phyloP scores from a whole-genome alignment of 768 basidiomycete species.

The Mycena latifolia region DNA sequence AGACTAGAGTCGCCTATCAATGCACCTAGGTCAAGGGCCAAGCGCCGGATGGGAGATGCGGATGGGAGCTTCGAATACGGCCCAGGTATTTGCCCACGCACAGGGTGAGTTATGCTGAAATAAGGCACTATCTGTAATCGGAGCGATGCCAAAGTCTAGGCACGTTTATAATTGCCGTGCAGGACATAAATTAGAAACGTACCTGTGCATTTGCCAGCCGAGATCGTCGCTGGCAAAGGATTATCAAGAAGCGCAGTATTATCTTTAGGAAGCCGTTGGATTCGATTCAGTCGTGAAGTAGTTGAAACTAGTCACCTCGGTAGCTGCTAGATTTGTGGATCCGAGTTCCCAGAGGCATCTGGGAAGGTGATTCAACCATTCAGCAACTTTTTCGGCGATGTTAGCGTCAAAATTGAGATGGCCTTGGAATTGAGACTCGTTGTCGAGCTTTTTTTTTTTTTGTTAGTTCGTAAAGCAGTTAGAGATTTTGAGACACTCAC shows the following conservation, averaged over 20 bases:
- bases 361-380: conserved; percentile 85
- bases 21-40: conserved; percentile 75
- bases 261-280: conserved; percentile 46
- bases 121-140: conserved; percentile 79
- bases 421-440: conserved; percentile 65
- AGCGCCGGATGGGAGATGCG: conserved; percentile 56
- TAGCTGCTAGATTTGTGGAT: conserved; percentile 61
- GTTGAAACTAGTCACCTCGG: conserved; percentile 63
- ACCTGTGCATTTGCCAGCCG: conserved; percentile 59
- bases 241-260: conserved; percentile 74
- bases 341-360: conserved; percentile 90
- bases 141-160: conserved; percentile 63
- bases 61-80: conserved; percentile 80
- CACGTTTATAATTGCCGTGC: conserved; percentile 15
- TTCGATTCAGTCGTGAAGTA: neutral
- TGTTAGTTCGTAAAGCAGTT: neutral
- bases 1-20: conserved; percentile 40
- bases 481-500: conserved; percentile 57
- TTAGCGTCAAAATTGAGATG: conserved; percentile 53
- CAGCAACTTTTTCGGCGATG: conserved; percentile 46
- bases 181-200: conserved; percentile 36
- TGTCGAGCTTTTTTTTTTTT: conserved; percentile 65
- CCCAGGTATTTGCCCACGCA: conserved; percentile 78
- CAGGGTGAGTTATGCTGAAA: conserved; percentile 83
- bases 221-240: conserved; percentile 67